Evolutionary conservation across 1,284 basidiomycete genomes (phyloP), one percentile per base, ranked within the genome.

Genomic region (Microbotryum intermedium): DNA sequence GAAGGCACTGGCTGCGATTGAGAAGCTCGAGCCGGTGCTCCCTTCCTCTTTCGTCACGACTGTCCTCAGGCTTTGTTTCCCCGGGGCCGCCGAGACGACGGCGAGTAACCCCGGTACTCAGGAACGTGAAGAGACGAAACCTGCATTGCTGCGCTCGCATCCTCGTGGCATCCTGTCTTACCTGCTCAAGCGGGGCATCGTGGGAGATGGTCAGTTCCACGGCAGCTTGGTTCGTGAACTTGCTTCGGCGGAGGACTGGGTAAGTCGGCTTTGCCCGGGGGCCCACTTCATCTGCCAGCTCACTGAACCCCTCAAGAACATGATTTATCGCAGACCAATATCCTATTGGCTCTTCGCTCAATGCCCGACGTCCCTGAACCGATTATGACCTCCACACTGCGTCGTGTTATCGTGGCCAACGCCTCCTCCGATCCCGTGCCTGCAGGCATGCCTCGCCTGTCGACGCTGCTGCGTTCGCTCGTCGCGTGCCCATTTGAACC

Each of bases 21-120:
- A 60, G 30, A 46, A 50, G 6, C 53, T 56, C 45, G 63, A 68
- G 66, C 66, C 66, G 6, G 51, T 47, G 8, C 23, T 65, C 6
- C 66, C 66, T 6, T 65, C 63, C 10, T 46, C 66, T 0, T 68
- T 68, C 43, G 56, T 68, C 20, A 65, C 64, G 25, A 64, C 66
- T 3, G 42, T 68, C 25, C 50, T 68, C 42, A 59, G 59, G 43
- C 55, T 68, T 6, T 63, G 57, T 9, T 63, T 68, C 61, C 66
- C 66, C 18, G 39, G 51, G 9, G 23, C 55, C 11, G 49, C 59
- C 47, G 58, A 30, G 20, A 42, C 54, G 16, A 18, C 13, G 34
- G 34, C 34, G 34, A 39, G 4, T 11, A 3, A 9, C 6, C 18
- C 34, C 34, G 34, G 34, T 11, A 39, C 13, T 39, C 3, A 16